These are phyloP conservation scores for Capsella rubella DNA, from an alignment of 441 rosid species.

Conservation along the genomic window DNA sequence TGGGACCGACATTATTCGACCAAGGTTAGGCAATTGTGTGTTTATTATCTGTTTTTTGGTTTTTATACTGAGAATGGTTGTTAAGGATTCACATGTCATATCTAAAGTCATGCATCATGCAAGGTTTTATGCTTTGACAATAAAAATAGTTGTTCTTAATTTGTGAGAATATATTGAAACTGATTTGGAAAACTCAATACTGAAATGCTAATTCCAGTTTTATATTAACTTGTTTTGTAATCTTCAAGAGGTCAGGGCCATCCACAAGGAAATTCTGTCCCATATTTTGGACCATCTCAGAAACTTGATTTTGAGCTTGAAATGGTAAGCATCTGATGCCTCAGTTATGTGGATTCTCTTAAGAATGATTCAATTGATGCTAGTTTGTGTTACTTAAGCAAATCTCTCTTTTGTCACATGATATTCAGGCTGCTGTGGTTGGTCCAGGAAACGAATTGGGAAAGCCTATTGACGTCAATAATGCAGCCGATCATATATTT, in stretches of 20 bases:
- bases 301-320: conserved; percentile 97
- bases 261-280: conserved; percentile 74
- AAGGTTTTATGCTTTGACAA: conserved; percentile 10
- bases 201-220: conserved; percentile 18
- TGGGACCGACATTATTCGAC: conserved; percentile 86
- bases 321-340: conserved; percentile 64
- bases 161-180: conserved; percentile 7
- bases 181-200: not conserved
- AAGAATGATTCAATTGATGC: not conserved
- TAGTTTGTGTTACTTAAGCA: conserved; percentile 12
- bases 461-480: conserved; percentile 74
- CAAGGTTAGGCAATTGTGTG: conserved; percentile 59
- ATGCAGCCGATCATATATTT: conserved; percentile 89
- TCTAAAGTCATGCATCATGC: conserved; percentile 22
- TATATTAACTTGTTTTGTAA: conserved; percentile 29
- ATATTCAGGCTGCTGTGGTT: conserved; percentile 83
- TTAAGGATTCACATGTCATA: conserved; percentile 19
- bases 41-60: not conserved
- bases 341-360: conserved; percentile 7
- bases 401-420: conserved; percentile 2
- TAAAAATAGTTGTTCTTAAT: not conserved
- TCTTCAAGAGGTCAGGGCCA: conserved; percentile 80
- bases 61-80: conserved; percentile 3
- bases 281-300: conserved; percentile 86
- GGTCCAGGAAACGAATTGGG: conserved; percentile 96